Evolutionary conservation across 2,329 filamentous ascomycete species (phyloP).

Genomic region (Colletotrichum tropicale): DNA sequence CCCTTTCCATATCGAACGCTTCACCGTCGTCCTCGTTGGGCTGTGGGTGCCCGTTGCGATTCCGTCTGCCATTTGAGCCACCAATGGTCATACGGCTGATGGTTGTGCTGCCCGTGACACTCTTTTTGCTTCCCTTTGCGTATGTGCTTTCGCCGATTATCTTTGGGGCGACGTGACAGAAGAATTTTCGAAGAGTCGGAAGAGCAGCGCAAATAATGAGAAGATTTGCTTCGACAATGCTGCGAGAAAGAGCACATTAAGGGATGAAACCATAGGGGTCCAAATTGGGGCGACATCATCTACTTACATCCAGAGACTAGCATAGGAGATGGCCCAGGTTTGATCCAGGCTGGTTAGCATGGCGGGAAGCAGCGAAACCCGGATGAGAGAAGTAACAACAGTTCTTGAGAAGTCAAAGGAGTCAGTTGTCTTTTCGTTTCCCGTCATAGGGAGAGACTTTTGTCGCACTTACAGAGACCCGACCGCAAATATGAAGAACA

Average conservation of each 20-base stretch:
- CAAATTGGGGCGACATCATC: fast-evolving
- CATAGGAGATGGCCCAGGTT: conserved; percentile 32
- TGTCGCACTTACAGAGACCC: conserved; percentile 36
- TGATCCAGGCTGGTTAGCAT: conserved; percentile 29
- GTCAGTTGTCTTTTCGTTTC: background rate
- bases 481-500: conserved; percentile 47
- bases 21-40: background rate
- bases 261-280: background rate
- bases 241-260: conserved; percentile 4
- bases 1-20: background rate
- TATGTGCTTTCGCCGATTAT: conserved; percentile 11
- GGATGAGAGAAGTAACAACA: conserved; percentile 34
- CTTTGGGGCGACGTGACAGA: conserved; percentile 32
- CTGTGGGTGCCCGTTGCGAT: background rate
- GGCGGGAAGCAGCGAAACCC: conserved; percentile 29
- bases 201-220: conserved; percentile 39
- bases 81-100: background rate
- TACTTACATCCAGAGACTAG: conserved; percentile 32
- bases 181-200: conserved; percentile 39
- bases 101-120: background rate
- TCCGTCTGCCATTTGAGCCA: background rate
- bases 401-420: conserved; percentile 27
- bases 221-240: conserved; percentile 39
- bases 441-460: background rate
- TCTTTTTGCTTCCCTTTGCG: background rate